Evolutionary conservation across 192 early-diverging fungal genomes (phyloP).

Genomic region (Coemansia sp.): DNA sequence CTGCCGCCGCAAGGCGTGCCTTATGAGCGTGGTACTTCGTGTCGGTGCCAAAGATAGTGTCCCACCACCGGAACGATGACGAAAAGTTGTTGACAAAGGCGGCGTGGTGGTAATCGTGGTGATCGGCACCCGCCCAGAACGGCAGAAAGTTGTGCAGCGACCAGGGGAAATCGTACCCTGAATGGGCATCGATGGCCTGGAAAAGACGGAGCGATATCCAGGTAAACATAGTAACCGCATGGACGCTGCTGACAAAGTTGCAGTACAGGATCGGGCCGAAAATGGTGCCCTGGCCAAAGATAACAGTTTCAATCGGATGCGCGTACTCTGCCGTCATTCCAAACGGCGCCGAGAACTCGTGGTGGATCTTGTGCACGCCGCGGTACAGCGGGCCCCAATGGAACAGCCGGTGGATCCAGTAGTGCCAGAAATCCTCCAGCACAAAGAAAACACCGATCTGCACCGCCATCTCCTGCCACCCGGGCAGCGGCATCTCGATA

Average conservation of each 20-base stretch:
- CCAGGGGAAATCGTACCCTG: conserved; percentile 96
- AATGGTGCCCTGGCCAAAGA: conserved; percentile 86
- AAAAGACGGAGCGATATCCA: conserved; percentile 84
- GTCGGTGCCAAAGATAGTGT: conserved; percentile 85
- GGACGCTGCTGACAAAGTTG: conserved; percentile 64
- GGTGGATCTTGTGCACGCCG: conserved; percentile 92
- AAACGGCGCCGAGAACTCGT: conserved; percentile 88
- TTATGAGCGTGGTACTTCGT: conserved; percentile 67
- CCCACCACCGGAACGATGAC: conserved; percentile 89
- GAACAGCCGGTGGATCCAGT: conserved; percentile 85
- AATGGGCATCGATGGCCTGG: conserved; percentile 87
- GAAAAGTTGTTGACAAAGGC: conserved; percentile 79
- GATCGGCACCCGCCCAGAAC: conserved; percentile 90
- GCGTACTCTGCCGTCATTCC: conserved; percentile 90
- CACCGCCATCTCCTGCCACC: conserved; percentile 63
- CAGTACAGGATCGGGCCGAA: conserved; percentile 76
- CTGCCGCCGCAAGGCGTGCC: conserved; percentile 30
- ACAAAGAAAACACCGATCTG: conserved; percentile 79
- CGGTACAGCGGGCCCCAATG: conserved; percentile 89
- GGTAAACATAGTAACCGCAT: conserved; percentile 78
- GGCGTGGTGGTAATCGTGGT: conserved; percentile 94
- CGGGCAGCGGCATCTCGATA: conserved; percentile 79
- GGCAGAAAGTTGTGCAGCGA: conserved; percentile 81
- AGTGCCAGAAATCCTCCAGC: conserved; percentile 89
- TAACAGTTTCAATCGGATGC: conserved; percentile 80